Evolutionary conservation across 2,329 filamentous ascomycete genomes (phyloP), one percentile per base, ranked within the genome.

Genomic region (Aureobasidium pullulans): DNA sequence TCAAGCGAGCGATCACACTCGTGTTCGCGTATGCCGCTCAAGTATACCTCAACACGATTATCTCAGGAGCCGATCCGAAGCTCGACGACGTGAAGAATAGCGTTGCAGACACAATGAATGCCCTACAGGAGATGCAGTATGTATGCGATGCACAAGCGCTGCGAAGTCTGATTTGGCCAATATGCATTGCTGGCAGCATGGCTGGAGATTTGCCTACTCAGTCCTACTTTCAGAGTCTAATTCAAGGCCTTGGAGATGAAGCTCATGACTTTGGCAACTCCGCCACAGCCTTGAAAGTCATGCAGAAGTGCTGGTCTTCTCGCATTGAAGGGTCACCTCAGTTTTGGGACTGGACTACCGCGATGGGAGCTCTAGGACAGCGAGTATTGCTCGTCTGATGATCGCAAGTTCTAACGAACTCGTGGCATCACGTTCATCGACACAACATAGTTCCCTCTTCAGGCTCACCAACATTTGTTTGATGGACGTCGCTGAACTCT

Each of bases 161-260:
- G n/a, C 19, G 58, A 16, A 60, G 50, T 34, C 49, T 60, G 2
- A 48, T 56, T 7, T 60, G 58, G 58, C 58, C 58, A 11, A 60
- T 60, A 15, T 60, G 58, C 10, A 48, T 60, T n/a, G 58, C 58
- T 28, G 58, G 58, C 9, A 46, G 48, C n/a, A 60, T 60, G 58
- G 48, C 58, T n/a, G 48, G 42, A 19, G 58, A 49, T 16, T 37
- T 34, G 11, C 19, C 32, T 1, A 16, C 49, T 15, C 58, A 56
- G n/a, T 19, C 40, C 10, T 60, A 46, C 11, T 60, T 60, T 10
- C 39, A 39, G 7, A 36, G 42, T 13, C 34, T 54, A 11, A 60
- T 60, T 6, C 19, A 52, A n/a, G 58, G 36, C 2, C 34, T 60
- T 11, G 58, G 58, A 2, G 48, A 60, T 3, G 40, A 60, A n/a